A percentile compares a stretch with the other conserved stretches of the same genome.
phyloP scores from a whole-genome alignment of 2,329 filamentous ascomycete genomes.

The Fusarium sp. region DNA sequence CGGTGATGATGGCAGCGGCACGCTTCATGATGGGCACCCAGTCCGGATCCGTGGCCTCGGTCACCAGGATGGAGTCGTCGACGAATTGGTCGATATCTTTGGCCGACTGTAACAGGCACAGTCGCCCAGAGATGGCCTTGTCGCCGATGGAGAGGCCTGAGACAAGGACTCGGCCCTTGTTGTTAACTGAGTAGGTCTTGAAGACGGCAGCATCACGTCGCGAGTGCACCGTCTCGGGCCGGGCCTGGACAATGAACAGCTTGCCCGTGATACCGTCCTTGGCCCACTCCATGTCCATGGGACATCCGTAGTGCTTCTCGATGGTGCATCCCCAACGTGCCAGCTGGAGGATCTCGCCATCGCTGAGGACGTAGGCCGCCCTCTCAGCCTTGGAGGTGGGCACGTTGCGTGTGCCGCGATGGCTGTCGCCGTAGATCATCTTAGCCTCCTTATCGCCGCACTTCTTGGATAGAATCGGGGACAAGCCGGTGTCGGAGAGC shows the following conservation, averaged over 20 bases:
- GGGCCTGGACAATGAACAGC: constrained; percentile 50
- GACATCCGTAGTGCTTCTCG: constrained; percentile 48
- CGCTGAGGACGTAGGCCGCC: constrained; percentile 45
- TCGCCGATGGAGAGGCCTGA: constrained; percentile 48
- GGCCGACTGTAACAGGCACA: constrained; percentile 47
- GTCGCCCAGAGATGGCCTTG: constrained; percentile 45
- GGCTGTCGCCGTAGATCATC: constrained; percentile 47
- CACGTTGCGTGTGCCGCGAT: constrained; percentile 46
- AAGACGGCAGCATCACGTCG: constrained; percentile 43
- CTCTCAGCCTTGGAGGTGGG: constrained; percentile 50
- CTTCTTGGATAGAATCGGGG: constrained; percentile 49
- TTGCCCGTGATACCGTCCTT: constrained; percentile 45
- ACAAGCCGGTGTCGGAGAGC: constrained; percentile 35
- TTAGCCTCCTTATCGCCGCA: constrained; percentile 48
- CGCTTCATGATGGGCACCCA: constrained; percentile 53
- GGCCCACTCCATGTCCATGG: constrained; percentile 54
- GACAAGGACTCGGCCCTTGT: constrained; percentile 42
- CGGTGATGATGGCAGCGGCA: constrained; percentile 49
- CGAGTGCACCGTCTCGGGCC: constrained; percentile 52
- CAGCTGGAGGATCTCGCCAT: constrained; percentile 49
- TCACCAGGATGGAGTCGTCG: constrained; percentile 49
- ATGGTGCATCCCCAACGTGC: constrained; percentile 49
- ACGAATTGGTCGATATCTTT: constrained; percentile 47
- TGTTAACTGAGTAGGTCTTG: constrained; percentile 47
- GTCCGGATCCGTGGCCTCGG: constrained; percentile 50